Evolutionary conservation across 2,329 filamentous ascomycete species (phyloP).

Genomic region (Xylaria digitata): DNA sequence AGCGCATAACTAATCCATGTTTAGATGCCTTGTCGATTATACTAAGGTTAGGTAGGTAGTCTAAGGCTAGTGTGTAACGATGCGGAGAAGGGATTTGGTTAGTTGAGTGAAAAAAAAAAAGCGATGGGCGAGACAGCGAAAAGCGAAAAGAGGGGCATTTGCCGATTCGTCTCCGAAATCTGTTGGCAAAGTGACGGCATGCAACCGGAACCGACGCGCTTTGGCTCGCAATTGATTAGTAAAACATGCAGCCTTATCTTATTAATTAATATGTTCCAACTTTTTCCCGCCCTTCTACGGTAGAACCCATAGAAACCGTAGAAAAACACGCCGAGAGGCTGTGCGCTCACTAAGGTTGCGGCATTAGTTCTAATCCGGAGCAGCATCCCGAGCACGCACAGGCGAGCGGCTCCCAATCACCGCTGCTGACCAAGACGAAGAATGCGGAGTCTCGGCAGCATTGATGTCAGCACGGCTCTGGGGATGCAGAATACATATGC

Average conservation of each 20-base stretch:
- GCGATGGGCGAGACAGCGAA: no score
- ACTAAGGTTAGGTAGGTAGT: no score
- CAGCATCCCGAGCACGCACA: background rate
- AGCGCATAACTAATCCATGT: no score
- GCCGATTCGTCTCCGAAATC: background rate
- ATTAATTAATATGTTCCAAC: background rate
- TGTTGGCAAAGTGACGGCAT: background rate
- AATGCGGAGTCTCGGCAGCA: no score
- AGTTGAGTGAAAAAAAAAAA: background rate
- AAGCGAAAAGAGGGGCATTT: conserved; percentile 3
- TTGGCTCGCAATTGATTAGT: background rate
- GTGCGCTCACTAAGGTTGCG: background rate
- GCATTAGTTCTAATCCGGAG: background rate
- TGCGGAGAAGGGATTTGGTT: background rate
- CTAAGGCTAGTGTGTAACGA: background rate
- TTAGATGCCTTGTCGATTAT: no score
- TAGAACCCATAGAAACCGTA: no score
- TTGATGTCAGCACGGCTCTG: no score
- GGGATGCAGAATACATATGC: background rate
- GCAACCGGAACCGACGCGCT: background rate
- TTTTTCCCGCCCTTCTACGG: background rate
- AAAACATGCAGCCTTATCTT: background rate
- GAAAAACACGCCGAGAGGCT: background rate
- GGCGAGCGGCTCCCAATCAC: background rate
- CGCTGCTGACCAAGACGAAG: background rate